Evolutionary conservation across 2,329 filamentous ascomycete species (phyloP), one percentile per base, ranked within the genome.

Genomic region (Sclerotinia glacialis): DNA sequence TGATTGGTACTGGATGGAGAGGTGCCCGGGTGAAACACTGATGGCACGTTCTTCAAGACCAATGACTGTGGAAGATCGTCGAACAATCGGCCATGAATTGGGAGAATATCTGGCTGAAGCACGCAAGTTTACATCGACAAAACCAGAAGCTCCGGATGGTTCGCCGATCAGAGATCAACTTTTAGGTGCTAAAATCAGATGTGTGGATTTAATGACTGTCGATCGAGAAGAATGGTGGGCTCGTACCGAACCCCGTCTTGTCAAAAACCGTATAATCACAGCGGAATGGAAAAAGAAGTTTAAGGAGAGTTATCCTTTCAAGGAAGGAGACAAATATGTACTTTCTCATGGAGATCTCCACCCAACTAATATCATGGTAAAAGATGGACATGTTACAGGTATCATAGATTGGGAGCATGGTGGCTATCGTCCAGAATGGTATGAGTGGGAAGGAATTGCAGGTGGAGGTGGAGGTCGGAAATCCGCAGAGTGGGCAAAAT

Each of bases 351-450:
- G 60, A 9, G 60, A 63, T 53, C 5, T 54, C 14, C 0, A 53
- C 8, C 0, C 18, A 14, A 1, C 5, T 11, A 63, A 54, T 31
- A 63, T 63, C 11, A n/a, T 54, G n/a, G 18, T 63, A 34, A 52
- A 63, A 31, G 49, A 63, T 53, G 49, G 60, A n/a, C 37, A 63
- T 54, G 18, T 63, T 18, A 44, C 47, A 28, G 60, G 5, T 11
- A 63, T 63, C 37, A 42, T 53, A 16, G 60, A 63, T n/a, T 63
- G 60, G 60, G 60, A 54, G 21, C 37, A 44, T 44, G 47, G 47
- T 14, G 60, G 60, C 2, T 63, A 53, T 53, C 18, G 6, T 42
- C 49, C 60, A 9, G 60, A 63, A 18, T 63, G 47, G 60, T 63
- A 16, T 16, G 60, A 63, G n/a, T 54, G 31, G 52, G 1, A 12